Conservation (phyloP, 2,329 filamentous ascomycete species). For the Venturia pyrina region DNA sequence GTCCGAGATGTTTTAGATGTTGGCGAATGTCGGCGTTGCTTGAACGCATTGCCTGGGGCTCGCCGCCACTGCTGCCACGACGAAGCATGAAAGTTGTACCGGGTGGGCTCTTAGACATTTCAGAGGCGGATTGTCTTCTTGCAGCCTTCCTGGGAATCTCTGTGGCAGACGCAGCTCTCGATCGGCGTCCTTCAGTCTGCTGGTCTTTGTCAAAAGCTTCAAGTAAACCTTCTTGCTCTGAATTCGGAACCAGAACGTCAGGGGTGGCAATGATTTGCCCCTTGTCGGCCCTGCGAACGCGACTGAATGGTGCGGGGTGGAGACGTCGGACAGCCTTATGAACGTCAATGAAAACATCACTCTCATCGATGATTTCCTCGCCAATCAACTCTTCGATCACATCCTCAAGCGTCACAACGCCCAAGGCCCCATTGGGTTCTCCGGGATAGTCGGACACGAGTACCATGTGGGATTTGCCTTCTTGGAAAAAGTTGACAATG, state of each 20-base stretch:
- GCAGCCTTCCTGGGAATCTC: neutral
- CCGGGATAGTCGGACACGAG: conserved; percentile 84
- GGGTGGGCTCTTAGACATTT: conserved; percentile 20
- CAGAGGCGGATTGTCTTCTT: conserved; percentile 3
- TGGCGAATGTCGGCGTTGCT: conserved; percentile 46
- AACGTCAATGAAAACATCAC: conserved; percentile 94
- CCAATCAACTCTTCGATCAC: conserved; percentile 98
- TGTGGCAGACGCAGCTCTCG: neutral
- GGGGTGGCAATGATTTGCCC: conserved; percentile 35
- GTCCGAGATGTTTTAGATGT: conserved; percentile 53
- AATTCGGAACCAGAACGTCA: conserved; percentile 21
- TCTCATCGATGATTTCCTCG: conserved; percentile 99
- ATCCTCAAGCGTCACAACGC: conserved; percentile 92
- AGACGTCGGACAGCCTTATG: conserved; percentile 94
- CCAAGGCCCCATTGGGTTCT: conserved; percentile 81
- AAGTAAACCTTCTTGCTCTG: conserved; percentile 10
- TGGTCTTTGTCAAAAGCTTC: conserved; percentile 14
- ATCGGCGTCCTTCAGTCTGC: neutral
- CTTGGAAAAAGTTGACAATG: conserved; percentile 99
- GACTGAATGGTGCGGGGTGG: conserved; percentile 70
- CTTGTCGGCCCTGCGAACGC: conserved; percentile 43
- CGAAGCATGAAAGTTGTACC: conserved; percentile 33
- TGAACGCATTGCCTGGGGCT: conserved; percentile 34
- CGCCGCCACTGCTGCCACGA: conserved; percentile 11
- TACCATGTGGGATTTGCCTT: conserved; percentile 98